Conservation (phyloP, 768 basidiomycete genomes). For the Amanita jacksonii region DNA sequence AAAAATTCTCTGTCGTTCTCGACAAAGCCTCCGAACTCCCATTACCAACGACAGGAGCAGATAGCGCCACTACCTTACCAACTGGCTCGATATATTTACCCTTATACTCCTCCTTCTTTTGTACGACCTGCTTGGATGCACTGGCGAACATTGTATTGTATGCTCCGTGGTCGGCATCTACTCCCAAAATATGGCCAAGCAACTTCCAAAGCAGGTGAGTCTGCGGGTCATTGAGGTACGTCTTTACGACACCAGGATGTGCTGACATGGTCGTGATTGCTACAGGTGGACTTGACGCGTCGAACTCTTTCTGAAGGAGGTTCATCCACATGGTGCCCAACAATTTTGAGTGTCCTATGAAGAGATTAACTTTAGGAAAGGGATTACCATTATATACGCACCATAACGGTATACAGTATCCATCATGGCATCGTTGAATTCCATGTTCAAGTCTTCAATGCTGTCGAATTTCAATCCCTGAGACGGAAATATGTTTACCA, state of each 20-base stretch:
- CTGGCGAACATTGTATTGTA: constrained; percentile 31
- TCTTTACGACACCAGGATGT: constrained; percentile 32
- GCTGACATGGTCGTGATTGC: constrained; percentile 28
- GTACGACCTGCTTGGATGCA: constrained; percentile 24
- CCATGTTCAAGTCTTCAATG: constrained; percentile 26
- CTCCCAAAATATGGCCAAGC: constrained; percentile 11
- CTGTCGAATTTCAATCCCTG: constrained; percentile 17
- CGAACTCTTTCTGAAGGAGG: constrained; percentile 39
- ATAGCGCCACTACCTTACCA: constrained; percentile 19
- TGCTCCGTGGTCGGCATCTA: constrained; percentile 21
- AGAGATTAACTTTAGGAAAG: background rate
- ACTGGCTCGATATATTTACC: constrained; percentile 23
- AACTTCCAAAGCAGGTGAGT: constrained; percentile 4
- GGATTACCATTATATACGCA: constrained; percentile 11
- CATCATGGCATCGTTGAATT: constrained; percentile 17
- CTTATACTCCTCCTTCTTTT: constrained; percentile 22
- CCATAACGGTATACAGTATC: constrained; percentile 23
- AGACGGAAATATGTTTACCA: constrained; percentile 15
- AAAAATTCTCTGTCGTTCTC: constrained; percentile 24
- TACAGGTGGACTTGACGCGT: constrained; percentile 19
- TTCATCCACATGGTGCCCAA: constrained; percentile 38
- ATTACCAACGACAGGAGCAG: constrained; percentile 19
- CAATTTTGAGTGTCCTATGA: constrained; percentile 42
- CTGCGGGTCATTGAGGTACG: constrained; percentile 14
- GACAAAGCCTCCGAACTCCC: constrained; percentile 30